Conservation (phyloP, 495 filamentous ascomycete genomes). For the Podospora pseudocomata region DNA sequence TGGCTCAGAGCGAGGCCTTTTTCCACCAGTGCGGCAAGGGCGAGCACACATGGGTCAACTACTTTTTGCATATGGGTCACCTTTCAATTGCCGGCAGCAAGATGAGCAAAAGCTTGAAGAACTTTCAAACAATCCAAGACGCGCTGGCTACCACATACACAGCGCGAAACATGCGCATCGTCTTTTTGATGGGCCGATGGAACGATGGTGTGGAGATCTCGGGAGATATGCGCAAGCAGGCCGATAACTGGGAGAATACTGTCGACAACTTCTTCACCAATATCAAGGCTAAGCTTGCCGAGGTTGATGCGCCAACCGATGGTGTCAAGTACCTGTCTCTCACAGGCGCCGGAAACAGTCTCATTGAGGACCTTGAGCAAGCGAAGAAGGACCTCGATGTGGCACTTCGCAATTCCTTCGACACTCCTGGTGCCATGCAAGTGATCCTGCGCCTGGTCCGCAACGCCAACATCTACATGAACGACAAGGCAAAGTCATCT, state of each 20-base stretch:
- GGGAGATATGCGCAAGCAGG: constrained; percentile 68
- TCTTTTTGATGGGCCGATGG: constrained; percentile 87
- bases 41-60: constrained; percentile 83
- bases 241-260: constrained; percentile 73
- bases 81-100: constrained; percentile 85
- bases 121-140: constrained; percentile 92
- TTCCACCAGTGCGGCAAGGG: constrained; percentile 50
- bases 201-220: constrained; percentile 90
- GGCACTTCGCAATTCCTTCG: constrained; percentile 81
- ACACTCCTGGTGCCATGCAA: constrained; percentile 75
- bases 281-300: constrained; percentile 55
- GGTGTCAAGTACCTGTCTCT: constrained; percentile 46
- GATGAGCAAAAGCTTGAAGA: constrained; percentile 62
- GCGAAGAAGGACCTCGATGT: constrained; percentile 62
- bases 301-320: constrained; percentile 39
- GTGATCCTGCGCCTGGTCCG: constrained; percentile 70
- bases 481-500: constrained; percentile 44
- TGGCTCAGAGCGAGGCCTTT: constrained; percentile 92
- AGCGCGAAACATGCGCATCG: constrained; percentile 72
- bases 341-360: constrained; percentile 25
- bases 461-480: constrained; percentile 68
- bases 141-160: constrained; percentile 75
- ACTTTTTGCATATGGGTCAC: constrained; percentile 96
- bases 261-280: constrained; percentile 93
- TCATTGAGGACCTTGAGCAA: constrained; percentile 51